These are phyloP conservation scores for Leccinum boreale DNA, from an alignment of 768 basidiomycete genomes.

Conservation along the genomic window DNA sequence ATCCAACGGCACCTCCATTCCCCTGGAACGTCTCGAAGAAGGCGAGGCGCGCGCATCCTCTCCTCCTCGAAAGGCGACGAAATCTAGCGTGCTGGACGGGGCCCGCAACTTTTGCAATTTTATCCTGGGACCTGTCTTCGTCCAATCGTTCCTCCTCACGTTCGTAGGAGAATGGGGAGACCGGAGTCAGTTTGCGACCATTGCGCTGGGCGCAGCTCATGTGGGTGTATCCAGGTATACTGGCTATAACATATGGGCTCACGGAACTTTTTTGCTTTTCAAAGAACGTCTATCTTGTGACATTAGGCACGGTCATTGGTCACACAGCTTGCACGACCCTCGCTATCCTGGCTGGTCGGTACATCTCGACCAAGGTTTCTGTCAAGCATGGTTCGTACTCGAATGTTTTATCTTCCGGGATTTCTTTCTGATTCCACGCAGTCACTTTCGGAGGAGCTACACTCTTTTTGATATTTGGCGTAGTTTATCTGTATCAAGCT, in stretches of 20 bases:
- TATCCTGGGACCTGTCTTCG: conserved; percentile 88
- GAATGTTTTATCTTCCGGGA: background rate
- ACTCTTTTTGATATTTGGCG: conserved; percentile 81
- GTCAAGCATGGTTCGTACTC: conserved; percentile 77
- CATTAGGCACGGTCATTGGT: conserved; percentile 85
- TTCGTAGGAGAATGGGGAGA: conserved; percentile 99
- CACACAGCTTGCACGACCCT: conserved; percentile 84
- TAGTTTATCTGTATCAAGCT: conserved; percentile 74
- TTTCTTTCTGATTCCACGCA: conserved; percentile 26
- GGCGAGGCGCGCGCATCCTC: conserved; percentile 37
- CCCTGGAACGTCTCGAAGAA: conserved; percentile 75
- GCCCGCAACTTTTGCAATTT: conserved; percentile 79
- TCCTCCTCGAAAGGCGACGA: conserved; percentile 15
- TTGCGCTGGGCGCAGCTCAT: conserved; percentile 92
- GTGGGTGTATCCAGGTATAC: conserved; percentile 42
- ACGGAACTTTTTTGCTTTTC: background rate
- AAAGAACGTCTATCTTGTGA: conserved; percentile 90
- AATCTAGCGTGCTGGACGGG: conserved; percentile 49
- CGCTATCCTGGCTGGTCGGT: conserved; percentile 92
- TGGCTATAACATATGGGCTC: conserved; percentile 1
- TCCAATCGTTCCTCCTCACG: conserved; percentile 91
- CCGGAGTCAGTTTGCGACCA: conserved; percentile 94
- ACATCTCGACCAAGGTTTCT: conserved; percentile 89
- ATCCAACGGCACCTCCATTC: conserved; percentile 45
- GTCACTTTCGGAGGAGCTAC: conserved; percentile 81